Conservation (phyloP, 2,329 filamentous ascomycete species). For the Stagonosporopsis tanaceti region DNA sequence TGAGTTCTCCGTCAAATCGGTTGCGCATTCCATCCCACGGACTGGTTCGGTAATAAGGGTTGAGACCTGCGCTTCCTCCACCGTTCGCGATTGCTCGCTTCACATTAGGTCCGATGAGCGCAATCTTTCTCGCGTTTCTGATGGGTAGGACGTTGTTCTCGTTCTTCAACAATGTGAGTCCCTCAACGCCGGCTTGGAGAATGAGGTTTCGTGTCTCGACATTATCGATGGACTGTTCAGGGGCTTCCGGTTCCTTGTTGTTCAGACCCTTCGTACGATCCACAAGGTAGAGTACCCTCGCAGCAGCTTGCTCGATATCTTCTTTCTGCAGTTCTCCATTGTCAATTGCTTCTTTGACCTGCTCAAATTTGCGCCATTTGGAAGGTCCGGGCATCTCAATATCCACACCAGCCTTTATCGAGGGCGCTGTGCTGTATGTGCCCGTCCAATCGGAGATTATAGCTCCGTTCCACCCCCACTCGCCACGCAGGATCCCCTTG, state of each 20-base stretch:
- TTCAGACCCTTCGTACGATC: conserved; percentile 66
- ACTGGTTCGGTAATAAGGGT: conserved; percentile 72
- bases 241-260: conserved; percentile 64
- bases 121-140: conserved; percentile 64
- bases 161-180: conserved; percentile 71
- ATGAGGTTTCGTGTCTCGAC: conserved; percentile 67
- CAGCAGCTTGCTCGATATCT: conserved; percentile 55
- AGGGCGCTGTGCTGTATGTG: conserved; percentile 50
- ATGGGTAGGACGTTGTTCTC: conserved; percentile 67
- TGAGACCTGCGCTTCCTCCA: conserved; percentile 72
- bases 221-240: conserved; percentile 63
- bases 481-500: conserved; percentile 52
- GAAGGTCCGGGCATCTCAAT: conserved; percentile 53
- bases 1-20: conserved; percentile 63
- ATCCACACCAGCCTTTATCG: conserved; percentile 50
- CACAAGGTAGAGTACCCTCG: conserved; percentile 69
- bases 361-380: conserved; percentile 50
- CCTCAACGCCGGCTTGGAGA: conserved; percentile 67
- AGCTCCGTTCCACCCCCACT: conserved; percentile 53
- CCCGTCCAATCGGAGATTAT: conserved; percentile 56
- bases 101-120: conserved; percentile 72
- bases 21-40: conserved; percentile 69
- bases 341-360: conserved; percentile 44
- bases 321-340: conserved; percentile 56
- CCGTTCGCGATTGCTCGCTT: conserved; percentile 73